A percentile compares a stretch with the other conserved stretches of the same genome.
These are phyloP conservation scores for Dendrobium huoshanense DNA, from an alignment of 106 monocot species.

Conservation along the genomic window DNA sequence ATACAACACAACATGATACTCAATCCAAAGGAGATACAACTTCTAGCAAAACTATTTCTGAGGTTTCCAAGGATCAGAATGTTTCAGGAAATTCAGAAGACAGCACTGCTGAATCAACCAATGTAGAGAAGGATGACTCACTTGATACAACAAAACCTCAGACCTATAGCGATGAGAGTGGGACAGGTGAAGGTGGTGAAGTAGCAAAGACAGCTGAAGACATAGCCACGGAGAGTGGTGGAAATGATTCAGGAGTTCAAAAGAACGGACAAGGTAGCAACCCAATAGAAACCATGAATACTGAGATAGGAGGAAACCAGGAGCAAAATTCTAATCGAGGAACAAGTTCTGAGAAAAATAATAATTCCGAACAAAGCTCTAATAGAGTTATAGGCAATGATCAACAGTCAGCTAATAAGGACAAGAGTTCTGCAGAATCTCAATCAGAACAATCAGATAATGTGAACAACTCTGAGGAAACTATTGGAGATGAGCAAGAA, in stretches of 20 bases:
- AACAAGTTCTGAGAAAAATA: slow-evolving; percentile 4
- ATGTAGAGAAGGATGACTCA: slow-evolving; percentile 22
- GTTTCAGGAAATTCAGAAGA: slow-evolving; percentile 16
- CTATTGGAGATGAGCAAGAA: slow-evolving; percentile 11
- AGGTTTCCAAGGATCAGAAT: slow-evolving; percentile 8
- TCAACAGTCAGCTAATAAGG: slow-evolving; percentile 6
- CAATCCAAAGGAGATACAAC: slow-evolving; percentile 1
- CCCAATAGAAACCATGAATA: slow-evolving; percentile 6
- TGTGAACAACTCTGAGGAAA: slow-evolving; percentile 10
- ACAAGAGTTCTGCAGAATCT: slow-evolving; percentile 4
- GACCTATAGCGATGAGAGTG: slow-evolving; percentile 36
- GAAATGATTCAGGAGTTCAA: background rate
- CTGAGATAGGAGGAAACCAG: slow-evolving; percentile 8
- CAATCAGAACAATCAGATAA: background rate
- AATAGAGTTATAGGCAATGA: slow-evolving; percentile 15
- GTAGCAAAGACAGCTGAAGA: slow-evolving; percentile 10
- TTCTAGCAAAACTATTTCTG: slow-evolving; percentile 18
- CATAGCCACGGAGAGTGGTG: slow-evolving; percentile 3
- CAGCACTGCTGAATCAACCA: slow-evolving; percentile 6
- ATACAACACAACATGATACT: slow-evolving; percentile 11
- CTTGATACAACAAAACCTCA: slow-evolving; percentile 20
- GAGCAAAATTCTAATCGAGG: background rate
- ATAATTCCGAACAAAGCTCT: slow-evolving; percentile 10
- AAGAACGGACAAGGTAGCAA: slow-evolving; percentile 7
- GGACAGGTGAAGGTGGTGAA: slow-evolving; percentile 19